These are phyloP conservation scores for Sclerotinia spermophila DNA, from an alignment of 2,329 filamentous ascomycete genomes.

Conservation along the genomic window DNA sequence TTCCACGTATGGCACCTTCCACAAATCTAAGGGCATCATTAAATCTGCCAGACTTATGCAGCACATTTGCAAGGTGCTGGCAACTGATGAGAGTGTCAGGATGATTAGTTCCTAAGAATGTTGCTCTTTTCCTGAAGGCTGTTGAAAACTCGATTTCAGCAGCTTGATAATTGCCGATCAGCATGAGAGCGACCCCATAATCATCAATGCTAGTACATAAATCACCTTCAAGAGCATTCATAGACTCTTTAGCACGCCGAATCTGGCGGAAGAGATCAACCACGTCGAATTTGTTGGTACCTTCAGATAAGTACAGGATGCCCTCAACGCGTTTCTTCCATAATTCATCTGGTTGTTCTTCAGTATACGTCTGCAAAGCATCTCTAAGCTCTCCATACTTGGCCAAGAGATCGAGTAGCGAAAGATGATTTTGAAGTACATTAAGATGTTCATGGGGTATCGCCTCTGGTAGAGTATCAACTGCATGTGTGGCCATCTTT, in stretches of 20 bases:
- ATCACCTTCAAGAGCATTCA: constrained; percentile 4
- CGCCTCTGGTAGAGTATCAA: constrained; percentile 26
- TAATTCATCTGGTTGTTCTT: constrained; percentile 21
- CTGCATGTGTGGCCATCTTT: constrained; percentile 27
- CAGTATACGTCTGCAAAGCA: constrained; percentile 23
- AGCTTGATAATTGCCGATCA: constrained; percentile 26
- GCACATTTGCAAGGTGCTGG: constrained; percentile 27
- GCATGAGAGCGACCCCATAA: constrained; percentile 24
- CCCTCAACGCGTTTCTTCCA: constrained; percentile 32
- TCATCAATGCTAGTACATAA: constrained; percentile 16
- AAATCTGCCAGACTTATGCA: constrained; percentile 26
- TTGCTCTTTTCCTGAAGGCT: constrained; percentile 25
- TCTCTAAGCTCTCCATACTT: constrained; percentile 29
- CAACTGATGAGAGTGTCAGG: constrained; percentile 28
- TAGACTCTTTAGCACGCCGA: constrained; percentile 13
- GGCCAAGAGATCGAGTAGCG: constrained; percentile 26
- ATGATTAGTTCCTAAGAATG: constrained; percentile 26
- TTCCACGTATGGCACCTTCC: constrained; percentile 26
- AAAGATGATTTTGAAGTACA: constrained; percentile 27
- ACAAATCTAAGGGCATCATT: constrained; percentile 28
- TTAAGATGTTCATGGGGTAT: constrained; percentile 23
- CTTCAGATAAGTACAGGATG: constrained; percentile 27
- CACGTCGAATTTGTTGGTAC: constrained; percentile 26
- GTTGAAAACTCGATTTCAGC: constrained; percentile 26
- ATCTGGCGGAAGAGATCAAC: constrained; percentile 24